Evolutionary conservation across 495 filamentous ascomycete species (phyloP), one percentile per base, ranked within the genome.

Genomic region (Xylaria scruposa): DNA sequence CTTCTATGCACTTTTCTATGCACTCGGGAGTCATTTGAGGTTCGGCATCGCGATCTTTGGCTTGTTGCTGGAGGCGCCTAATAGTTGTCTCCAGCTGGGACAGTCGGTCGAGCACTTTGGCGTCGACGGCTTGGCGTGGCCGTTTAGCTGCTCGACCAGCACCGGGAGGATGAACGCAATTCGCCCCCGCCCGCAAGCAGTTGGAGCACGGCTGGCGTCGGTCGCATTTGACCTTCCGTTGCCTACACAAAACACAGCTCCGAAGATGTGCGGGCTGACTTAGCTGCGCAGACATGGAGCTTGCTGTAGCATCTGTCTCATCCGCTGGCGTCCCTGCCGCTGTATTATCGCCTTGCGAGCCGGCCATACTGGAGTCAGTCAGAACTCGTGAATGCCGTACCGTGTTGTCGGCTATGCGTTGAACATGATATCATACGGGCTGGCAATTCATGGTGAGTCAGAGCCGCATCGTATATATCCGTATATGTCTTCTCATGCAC

Each of bases 141-240:
- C 70, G 70, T 40, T 72, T 72, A 13, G 70, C 63, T n/a, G 70
- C 70, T 47, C 70, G 65, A 31, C 69, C 70, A n/a, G 68, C 56
- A 6, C 59, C 70, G 17, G 64, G 66, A 1, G 66, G 70, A 53
- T 62, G 70, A 10, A 75, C 64, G 51, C 73, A 75, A 26, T 66
- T 67, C 4, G 60, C 63, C 3, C 65, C 65, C 8, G 60, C 73
- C 51, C 60, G 58, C 21, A 70, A 9, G 31, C 73, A 75, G 49
- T 65, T 69, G 64, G 73, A 66, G 21, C 73, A 75, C 21, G 73
- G 73, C 13, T 69, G 73, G 31, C 44, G 69, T 15, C 69, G 58
- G 26, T 74, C 73, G 31, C 73, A 74, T 68, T 71, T 71, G 59
- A 74, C 73, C 40, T 74, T 74, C 29, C 73, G 65, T 29, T 72